These are phyloP conservation scores for Pythium brachiatum DNA, from an alignment of 352 stramenopile genomes.

Conservation along the genomic window DNA sequence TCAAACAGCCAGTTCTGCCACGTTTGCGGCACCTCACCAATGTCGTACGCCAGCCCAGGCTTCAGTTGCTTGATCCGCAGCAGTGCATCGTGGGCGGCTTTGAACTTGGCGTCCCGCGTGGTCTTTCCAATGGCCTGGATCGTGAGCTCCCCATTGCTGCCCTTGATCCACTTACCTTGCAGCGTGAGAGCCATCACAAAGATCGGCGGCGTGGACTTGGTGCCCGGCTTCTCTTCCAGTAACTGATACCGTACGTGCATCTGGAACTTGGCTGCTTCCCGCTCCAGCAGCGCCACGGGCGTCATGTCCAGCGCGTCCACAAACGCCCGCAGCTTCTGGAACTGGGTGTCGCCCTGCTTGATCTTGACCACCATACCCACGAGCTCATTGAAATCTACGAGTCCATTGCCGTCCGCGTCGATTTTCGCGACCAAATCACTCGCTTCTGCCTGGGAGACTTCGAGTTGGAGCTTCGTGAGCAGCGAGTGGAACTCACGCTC, in stretches of 20 bases:
- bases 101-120: constrained; percentile 74
- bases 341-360: constrained; percentile 49
- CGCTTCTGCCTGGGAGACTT: constrained; percentile 44
- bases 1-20: constrained; percentile 63
- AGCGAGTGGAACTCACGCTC: constrained; percentile 62
- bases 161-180: constrained; percentile 48
- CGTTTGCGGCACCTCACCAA: constrained; percentile 42
- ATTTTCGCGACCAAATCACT: constrained; percentile 50
- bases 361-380: constrained; percentile 52
- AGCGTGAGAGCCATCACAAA: constrained; percentile 56
- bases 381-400: constrained; percentile 64
- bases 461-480: constrained; percentile 45
- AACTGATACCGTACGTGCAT: constrained; percentile 49
- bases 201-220: constrained; percentile 28
- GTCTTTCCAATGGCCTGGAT: constrained; percentile 48
- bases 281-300: constrained; percentile 54
- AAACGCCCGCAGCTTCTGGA: constrained; percentile 42
- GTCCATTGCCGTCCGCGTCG: constrained; percentile 54
- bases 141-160: constrained; percentile 27
- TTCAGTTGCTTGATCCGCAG: constrained; percentile 56
- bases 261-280: constrained; percentile 60
- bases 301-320: constrained; percentile 59
- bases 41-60: constrained; percentile 52
- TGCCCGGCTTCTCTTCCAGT: constrained; percentile 43
- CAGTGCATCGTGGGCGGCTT: constrained; percentile 53